Conservation (phyloP, 495 filamentous ascomycete genomes). For the Penicillium robsamsonii region DNA sequence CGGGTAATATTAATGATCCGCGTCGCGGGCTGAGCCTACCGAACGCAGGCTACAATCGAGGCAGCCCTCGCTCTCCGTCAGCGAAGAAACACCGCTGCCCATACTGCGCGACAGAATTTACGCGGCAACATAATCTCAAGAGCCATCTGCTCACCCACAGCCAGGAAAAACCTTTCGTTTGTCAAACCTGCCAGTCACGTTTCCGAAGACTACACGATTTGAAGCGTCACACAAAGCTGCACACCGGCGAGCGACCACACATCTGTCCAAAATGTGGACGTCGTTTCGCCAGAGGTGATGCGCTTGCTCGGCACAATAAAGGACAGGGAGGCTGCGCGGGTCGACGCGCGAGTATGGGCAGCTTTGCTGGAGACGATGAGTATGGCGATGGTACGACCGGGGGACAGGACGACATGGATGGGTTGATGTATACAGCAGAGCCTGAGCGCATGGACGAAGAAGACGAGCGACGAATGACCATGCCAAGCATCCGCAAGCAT, state of each 20-base stretch:
- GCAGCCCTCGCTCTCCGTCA: slow-evolving; percentile 66
- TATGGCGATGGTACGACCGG: slow-evolving; percentile 48
- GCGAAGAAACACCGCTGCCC: slow-evolving; percentile 93
- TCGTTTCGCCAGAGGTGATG: slow-evolving; percentile 93
- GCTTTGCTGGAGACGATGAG: slow-evolving; percentile 79
- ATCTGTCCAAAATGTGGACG: slow-evolving; percentile 91
- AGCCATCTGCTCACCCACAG: slow-evolving; percentile 97
- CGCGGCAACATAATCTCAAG: slow-evolving; percentile 97
- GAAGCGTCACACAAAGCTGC: slow-evolving; percentile 93
- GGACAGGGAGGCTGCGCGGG: slow-evolving; percentile 95
- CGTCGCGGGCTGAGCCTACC: slow-evolving; percentile 75
- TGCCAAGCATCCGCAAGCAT: slow-evolving; percentile 72
- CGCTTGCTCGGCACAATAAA: slow-evolving; percentile 90
- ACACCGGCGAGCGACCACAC: slow-evolving; percentile 94
- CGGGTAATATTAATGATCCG: slow-evolving; percentile 44
- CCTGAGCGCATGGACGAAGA: slow-evolving; percentile 66
- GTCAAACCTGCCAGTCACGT: slow-evolving; percentile 80
- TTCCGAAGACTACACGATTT: slow-evolving; percentile 93
- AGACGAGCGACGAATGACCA: slow-evolving; percentile 55
- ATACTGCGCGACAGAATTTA: slow-evolving; percentile 95
- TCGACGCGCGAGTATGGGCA: slow-evolving; percentile 79
- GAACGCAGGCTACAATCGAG: slow-evolving; percentile 59
- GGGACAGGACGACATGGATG: slow-evolving; percentile 70
- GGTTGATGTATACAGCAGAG: slow-evolving; percentile 61
- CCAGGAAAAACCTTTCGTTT: slow-evolving; percentile 96